Conservation (phyloP, 1,139 yeast genomes). For the Suhomyces bokatorum region DNA sequence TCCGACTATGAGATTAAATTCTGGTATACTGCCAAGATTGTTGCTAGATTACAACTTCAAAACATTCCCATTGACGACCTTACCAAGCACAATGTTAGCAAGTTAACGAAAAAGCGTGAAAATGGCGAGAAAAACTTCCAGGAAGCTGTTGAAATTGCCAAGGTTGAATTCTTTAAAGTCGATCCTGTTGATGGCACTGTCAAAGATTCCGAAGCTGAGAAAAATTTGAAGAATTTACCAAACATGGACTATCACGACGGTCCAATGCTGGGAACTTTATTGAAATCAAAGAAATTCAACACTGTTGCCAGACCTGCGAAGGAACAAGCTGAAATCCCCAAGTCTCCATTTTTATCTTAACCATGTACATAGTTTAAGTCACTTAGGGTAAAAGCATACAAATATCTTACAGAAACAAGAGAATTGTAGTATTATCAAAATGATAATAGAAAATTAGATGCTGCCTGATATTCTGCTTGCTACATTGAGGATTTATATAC, state of each 20-base stretch:
- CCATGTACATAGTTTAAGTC: conserved; percentile 8
- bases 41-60: conserved; percentile 75
- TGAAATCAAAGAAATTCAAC: conserved; percentile 38
- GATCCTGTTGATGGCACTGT: conserved; percentile 27
- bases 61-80: conserved; percentile 60
- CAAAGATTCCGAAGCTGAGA: conserved; percentile 24
- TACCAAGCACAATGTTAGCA: conserved; percentile 58
- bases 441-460: no score
- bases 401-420: background rate
- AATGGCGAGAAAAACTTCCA: conserved; percentile 57
- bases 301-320: conserved; percentile 34
- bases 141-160: conserved; percentile 65
- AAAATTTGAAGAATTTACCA: conserved; percentile 38
- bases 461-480: no score
- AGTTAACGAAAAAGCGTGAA: conserved; percentile 46
- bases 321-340: conserved; percentile 28
- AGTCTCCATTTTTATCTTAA: conserved; percentile 37
- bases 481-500: no score
- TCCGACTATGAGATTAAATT: conserved; percentile 69
- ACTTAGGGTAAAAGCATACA: background rate
- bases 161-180: conserved; percentile 33
- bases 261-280: conserved; percentile 25
- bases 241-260: conserved; percentile 32
- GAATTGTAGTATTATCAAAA: no score
- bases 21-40: conserved; percentile 76